Base-by-base conservation (phyloP, 176 grass and related monocot species). In the Carex parvula region DNA sequence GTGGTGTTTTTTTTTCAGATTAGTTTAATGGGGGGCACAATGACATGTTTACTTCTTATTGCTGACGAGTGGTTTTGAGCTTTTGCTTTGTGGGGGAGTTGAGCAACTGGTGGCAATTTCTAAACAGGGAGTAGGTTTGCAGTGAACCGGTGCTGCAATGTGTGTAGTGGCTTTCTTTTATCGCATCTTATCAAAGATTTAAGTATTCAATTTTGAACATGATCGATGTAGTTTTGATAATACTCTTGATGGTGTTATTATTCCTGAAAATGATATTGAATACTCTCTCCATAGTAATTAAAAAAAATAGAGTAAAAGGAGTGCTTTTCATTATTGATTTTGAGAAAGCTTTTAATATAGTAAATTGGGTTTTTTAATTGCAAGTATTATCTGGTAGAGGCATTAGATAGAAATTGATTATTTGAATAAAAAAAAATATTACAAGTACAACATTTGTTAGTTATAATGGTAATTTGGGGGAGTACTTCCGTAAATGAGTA, bases 1-100 rank as follows among this genome's bases (percentile, higher is more conserved):
- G 86, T 73, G 81, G 17, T 83, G 21, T 26, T 64, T 66, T 53
- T 33, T 18, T 81, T 56, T 89, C 46, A 85, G 87, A 24, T 54
- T 85, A 84, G 73, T 56, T 78, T 78, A 57, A 78, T 32, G 46
- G 70, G 73, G 73, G 21, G 71, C 39, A 44, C 18, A 70, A 14
- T 56, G 22, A 22, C 24, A 53, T 77, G 21, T 77, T 56, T 32
- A 15, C 17, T 56, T 53, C 4, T 55, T 77, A 16, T 6, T 52
- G 42, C 52, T 2, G 9, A 15, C 35, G 16, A 55, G 13, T 30
- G 73, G 22, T 24, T 73, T 73, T 46, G 20, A 18, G 61, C 29
- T 69, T 33, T 69, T 58, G 17, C 4, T 58, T 69, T 69, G 30
- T 35, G 11, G 14, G 32, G 65, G 13, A 69, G 65, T 69, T 13